Percentiles rank a stretch among this genome's conserved stretches.
phyloP scores from a whole-genome alignment of 306 rosid species.

The Cicer pinnatifidum region DNA sequence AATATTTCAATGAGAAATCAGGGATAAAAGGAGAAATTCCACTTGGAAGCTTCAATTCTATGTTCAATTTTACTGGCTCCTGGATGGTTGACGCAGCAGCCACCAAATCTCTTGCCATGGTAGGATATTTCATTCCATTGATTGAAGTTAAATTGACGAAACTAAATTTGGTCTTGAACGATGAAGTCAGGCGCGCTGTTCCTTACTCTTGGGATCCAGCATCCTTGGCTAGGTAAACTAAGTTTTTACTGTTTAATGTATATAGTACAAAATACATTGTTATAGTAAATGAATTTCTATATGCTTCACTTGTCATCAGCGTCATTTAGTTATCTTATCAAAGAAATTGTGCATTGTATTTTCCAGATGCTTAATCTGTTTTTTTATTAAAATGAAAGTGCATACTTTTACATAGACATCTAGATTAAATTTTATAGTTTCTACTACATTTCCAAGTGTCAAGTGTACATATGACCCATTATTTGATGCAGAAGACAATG shows the following conservation, averaged over 20 bases:
- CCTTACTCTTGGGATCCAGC: constrained; percentile 96
- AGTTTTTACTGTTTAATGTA: constrained; percentile 16
- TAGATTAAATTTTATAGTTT: constrained; percentile 28
- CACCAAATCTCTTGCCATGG: constrained; percentile 93
- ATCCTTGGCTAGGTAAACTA: constrained; percentile 80
- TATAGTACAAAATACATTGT: neutral
- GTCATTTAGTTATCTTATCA: neutral
- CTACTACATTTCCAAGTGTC: neutral
- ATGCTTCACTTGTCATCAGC: neutral
- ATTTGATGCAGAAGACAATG: constrained; percentile 4
- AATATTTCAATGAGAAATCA: constrained; percentile 71
- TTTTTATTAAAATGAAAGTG: neutral
- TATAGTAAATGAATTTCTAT: neutral
- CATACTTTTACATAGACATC: neutral
- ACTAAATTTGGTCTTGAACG: constrained; percentile 60
- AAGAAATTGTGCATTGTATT: constrained; percentile 9
- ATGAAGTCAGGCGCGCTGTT: constrained; percentile 81
- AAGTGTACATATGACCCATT: constrained; percentile 20
- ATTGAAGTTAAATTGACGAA: constrained; percentile 64
- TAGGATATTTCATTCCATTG: constrained; percentile 77
- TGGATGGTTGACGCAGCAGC: constrained; percentile 81
- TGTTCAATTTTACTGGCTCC: constrained; percentile 93
- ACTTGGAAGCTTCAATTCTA: constrained; percentile 89
- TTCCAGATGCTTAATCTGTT: neutral
- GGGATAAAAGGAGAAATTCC: constrained; percentile 66